Percentiles rank a stretch among this genome's conserved stretches.
These are phyloP conservation scores for Boletales sp. DNA, from an alignment of 768 basidiomycete genomes.

Conservation along the genomic window DNA sequence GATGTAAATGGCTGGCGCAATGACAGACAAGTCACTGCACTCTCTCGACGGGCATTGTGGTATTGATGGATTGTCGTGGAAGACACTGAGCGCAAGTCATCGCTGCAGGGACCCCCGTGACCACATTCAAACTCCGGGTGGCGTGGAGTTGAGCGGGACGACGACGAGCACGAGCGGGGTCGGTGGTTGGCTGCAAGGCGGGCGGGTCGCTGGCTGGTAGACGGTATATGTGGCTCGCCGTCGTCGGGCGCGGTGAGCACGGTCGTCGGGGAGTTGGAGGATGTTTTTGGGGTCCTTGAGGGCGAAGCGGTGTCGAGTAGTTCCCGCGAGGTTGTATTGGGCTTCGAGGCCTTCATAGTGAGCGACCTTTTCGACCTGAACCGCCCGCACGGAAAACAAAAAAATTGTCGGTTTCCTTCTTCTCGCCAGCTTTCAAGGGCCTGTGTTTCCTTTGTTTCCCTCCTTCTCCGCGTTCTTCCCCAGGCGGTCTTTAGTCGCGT, in stretches of 20 bases:
- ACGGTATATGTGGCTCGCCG: neutral
- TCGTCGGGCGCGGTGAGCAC: conserved; percentile 1
- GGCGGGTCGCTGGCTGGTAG: neutral
- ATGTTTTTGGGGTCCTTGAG: conserved; percentile 20
- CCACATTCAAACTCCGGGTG: conserved; percentile 31
- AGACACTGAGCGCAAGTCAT: too few species aligned
- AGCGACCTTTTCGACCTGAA: conserved; percentile 29
- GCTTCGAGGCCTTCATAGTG: conserved; percentile 27
- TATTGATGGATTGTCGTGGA: too few species aligned
- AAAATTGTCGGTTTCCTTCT: conserved; percentile 16
- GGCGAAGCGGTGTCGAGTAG: conserved; percentile 23
- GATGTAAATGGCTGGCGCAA: too few species aligned
- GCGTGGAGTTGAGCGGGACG: conserved; percentile 1
- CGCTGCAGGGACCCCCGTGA: conserved; percentile 23
- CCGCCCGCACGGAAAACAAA: conserved; percentile 28
- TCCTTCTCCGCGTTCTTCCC: conserved; percentile 19
- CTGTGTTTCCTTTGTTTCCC: conserved; percentile 10
- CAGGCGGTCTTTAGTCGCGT: conserved; percentile 29
- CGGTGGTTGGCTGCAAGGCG: neutral
- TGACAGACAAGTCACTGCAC: too few species aligned
- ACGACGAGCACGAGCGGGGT: neutral
- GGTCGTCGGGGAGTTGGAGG: neutral
- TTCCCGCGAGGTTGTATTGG: conserved; percentile 30
- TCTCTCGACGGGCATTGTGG: too few species aligned
- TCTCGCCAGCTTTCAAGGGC: conserved; percentile 25